A percentile compares a stretch with the other conserved stretches of the same genome.
These are phyloP conservation scores for Ephemerocybe angulata DNA, from an alignment of 768 basidiomycete genomes.

Conservation along the genomic window DNA sequence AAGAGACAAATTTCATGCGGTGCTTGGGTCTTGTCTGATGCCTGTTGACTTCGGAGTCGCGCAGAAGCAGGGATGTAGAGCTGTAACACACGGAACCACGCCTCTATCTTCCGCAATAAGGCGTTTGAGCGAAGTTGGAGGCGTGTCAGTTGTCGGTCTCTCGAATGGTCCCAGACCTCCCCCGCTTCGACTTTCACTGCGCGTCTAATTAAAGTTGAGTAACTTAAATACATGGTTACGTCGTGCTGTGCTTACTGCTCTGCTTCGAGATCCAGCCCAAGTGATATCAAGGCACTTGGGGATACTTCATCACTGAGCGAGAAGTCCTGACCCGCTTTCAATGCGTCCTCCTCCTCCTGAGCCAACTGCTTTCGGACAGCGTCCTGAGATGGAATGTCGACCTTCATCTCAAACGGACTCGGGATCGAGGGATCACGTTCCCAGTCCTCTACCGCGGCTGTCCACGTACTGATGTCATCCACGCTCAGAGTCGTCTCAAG, in stretches of 20 bases:
- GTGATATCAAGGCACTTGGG: slow-evolving; percentile 23
- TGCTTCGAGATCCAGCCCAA: slow-evolving; percentile 31
- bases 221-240: not conserved
- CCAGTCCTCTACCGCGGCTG: not conserved
- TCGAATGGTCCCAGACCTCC: not conserved
- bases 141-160: not conserved
- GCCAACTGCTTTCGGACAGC: slow-evolving; percentile 22
- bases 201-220: not conserved
- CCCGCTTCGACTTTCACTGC: not conserved
- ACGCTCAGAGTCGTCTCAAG: not conserved
- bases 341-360: slow-evolving; percentile 17
- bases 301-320: slow-evolving; percentile 15
- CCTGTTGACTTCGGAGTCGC: not conserved
- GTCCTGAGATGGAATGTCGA: slow-evolving; percentile 11
- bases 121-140: slow-evolving; percentile 9
- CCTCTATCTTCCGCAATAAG: slow-evolving; percentile 15
- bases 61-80: slow-evolving; percentile 13
- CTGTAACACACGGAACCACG: slow-evolving; percentile 12
- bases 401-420: not conserved
- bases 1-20: not conserved
- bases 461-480: not conserved
- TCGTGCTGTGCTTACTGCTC: slow-evolving; percentile 24
- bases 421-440: not conserved
- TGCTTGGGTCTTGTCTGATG: not conserved
- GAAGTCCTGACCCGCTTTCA: not conserved